Conservation (phyloP, 805 yeast species). For the Hanseniaspora clermontiae region DNA sequence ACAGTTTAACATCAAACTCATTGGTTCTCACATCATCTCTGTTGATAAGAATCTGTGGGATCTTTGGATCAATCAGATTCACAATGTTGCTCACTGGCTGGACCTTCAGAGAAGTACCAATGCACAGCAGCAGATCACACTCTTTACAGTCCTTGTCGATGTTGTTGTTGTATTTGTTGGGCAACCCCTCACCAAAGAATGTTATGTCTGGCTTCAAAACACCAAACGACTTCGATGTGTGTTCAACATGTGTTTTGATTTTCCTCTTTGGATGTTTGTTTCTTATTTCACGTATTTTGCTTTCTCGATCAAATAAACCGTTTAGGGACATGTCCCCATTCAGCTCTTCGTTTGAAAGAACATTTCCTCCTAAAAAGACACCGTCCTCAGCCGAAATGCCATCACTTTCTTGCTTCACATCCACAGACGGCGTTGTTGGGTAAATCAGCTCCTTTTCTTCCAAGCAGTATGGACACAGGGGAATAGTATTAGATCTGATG, state of each 20-base stretch:
- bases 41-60: conserved; percentile 73
- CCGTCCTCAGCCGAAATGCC: conserved; percentile 16
- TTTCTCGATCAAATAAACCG: neutral
- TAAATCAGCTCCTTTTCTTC: conserved; percentile 30
- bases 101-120: conserved; percentile 84
- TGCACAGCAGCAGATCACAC: conserved; percentile 71
- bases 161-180: conserved; percentile 49
- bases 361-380: conserved; percentile 3
- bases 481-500: conserved; percentile 47
- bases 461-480: conserved; percentile 60
- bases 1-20: conserved; percentile 62
- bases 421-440: conserved; percentile 18
- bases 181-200: conserved; percentile 78
- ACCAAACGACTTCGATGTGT: conserved; percentile 45
- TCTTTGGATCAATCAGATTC: conserved; percentile 53
- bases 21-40: conserved; percentile 62
- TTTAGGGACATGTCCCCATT: neutral
- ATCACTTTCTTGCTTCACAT: conserved; percentile 20
- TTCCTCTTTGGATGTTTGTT: neutral
- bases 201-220: conserved; percentile 89
- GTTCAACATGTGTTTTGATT: conserved; percentile 3
- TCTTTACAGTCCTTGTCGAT: conserved; percentile 46
- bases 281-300: neutral
- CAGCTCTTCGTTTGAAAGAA: conserved; percentile 7
- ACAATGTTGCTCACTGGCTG: conserved; percentile 86